phyloP scores from a whole-genome alignment of 495 filamentous ascomycete genomes.

The Aspergillus homomorphus region DNA sequence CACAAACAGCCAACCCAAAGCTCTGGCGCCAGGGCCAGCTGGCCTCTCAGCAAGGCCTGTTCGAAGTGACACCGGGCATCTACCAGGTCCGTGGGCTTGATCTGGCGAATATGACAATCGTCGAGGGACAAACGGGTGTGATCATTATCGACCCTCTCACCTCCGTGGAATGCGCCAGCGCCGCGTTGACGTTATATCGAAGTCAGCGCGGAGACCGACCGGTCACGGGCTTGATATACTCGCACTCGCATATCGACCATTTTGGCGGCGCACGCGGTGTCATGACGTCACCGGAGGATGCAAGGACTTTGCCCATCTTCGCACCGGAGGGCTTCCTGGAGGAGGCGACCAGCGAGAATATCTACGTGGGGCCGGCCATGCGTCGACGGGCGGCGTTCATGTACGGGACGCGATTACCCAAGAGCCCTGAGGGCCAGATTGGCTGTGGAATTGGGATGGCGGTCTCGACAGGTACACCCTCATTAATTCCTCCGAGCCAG shows the following conservation, averaged over 20 bases:
- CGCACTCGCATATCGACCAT: constrained; percentile 30
- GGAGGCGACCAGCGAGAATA: constrained; percentile 22
- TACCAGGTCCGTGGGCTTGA: constrained; percentile 29
- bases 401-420: constrained; percentile 20
- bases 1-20: constrained; percentile 21
- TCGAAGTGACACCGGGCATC: constrained; percentile 21
- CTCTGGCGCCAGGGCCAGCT: constrained; percentile 27
- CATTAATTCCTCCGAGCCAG: constrained; percentile 22
- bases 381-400: constrained; percentile 22
- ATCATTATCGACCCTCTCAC: constrained; percentile 27
- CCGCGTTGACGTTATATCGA: constrained; percentile 21
- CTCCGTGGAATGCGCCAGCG: constrained; percentile 16
- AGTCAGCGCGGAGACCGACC: constrained; percentile 16
- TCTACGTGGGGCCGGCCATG: constrained; percentile 25
- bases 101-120: constrained; percentile 26
- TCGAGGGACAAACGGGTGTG: constrained; percentile 24
- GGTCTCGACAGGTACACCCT: constrained; percentile 13
- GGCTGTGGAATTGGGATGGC: constrained; percentile 22
- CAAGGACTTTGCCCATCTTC: constrained; percentile 17
- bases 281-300: constrained; percentile 8
- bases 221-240: constrained; percentile 25
- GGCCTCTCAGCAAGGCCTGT: constrained; percentile 19
- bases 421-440: constrained; percentile 18
- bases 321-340: constrained; percentile 29
- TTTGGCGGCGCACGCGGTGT: constrained; percentile 23